Percentiles rank a stretch among this genome's conserved stretches.
Evolutionary conservation across 352 stramenopile species (phyloP).

Genomic region (Phytophthora vignae): DNA sequence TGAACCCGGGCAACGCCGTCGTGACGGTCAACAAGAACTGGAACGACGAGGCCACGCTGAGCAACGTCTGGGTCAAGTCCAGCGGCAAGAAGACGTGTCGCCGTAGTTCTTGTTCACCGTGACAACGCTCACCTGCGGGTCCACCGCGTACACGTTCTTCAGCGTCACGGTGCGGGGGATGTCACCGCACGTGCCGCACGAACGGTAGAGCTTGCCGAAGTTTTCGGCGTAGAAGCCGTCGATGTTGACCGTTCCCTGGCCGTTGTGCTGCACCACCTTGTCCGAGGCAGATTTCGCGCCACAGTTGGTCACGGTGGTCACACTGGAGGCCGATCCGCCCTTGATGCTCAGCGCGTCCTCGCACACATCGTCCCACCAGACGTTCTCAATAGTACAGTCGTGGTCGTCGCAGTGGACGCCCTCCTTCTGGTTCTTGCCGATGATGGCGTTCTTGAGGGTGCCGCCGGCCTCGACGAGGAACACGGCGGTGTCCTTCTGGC

Average conservation of each 20-base stretch:
- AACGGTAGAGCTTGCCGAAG: slow-evolving; percentile 29
- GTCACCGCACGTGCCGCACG: slow-evolving; percentile 26
- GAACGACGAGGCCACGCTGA: too few relatives aligned
- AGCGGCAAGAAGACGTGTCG: slow-evolving; percentile 24
- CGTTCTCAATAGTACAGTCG: slow-evolving; percentile 21
- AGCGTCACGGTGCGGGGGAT: slow-evolving; percentile 40
- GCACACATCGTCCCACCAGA: slow-evolving; percentile 29
- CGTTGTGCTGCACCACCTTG: slow-evolving; percentile 53
- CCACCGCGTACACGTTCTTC: slow-evolving; percentile 38
- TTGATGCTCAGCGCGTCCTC: slow-evolving; percentile 44
- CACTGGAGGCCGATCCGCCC: slow-evolving; percentile 32
- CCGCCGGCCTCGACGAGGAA: background rate
- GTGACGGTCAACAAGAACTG: too few relatives aligned
- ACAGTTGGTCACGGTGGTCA: slow-evolving; percentile 30
- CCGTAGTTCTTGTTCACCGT: slow-evolving; percentile 51
- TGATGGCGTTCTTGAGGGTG: slow-evolving; percentile 22
- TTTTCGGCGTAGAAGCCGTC: slow-evolving; percentile 23
- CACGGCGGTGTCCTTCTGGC: background rate
- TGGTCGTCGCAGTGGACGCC: slow-evolving; percentile 23
- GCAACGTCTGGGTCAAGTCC: too few relatives aligned
- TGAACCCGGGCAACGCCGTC: too few relatives aligned
- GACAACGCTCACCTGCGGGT: slow-evolving; percentile 41
- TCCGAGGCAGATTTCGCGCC: slow-evolving; percentile 45
- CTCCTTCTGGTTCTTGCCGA: slow-evolving; percentile 28
- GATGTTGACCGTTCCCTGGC: slow-evolving; percentile 23